phyloP scores from a whole-genome alignment of 2,329 filamentous ascomycete genomes.

The Pezicula rhizophila region DNA sequence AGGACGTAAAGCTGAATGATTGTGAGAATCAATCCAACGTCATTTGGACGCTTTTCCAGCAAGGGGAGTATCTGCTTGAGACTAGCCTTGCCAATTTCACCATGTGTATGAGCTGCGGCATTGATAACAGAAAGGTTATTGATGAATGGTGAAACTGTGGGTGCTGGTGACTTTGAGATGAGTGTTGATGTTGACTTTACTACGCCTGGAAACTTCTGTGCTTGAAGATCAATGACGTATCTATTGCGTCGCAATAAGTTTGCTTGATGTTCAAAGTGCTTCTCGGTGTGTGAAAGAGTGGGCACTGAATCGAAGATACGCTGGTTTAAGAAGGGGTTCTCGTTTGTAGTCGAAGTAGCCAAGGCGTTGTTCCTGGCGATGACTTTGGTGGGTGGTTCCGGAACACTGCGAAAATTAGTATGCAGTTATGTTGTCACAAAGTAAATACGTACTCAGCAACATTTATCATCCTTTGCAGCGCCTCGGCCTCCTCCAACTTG shows the following conservation, averaged over 20 bases:
- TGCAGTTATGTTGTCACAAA: background rate
- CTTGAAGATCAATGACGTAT: constrained; percentile 58
- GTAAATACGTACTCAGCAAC: constrained; percentile 49
- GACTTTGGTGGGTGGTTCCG: constrained; percentile 59
- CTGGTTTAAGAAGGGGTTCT: constrained; percentile 65
- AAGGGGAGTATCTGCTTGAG: constrained; percentile 64
- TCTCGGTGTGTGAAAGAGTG: constrained; percentile 49
- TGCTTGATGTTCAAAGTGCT: constrained; percentile 67
- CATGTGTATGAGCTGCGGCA: constrained; percentile 67
- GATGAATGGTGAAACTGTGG: constrained; percentile 42
- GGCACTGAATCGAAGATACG: constrained; percentile 52
- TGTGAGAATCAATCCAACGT: constrained; percentile 75
- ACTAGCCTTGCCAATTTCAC: constrained; percentile 57
- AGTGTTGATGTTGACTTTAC: constrained; percentile 38
- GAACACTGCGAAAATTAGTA: constrained; percentile 44
- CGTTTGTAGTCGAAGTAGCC: constrained; percentile 33
- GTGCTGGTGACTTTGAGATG: constrained; percentile 38
- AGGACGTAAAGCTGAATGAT: constrained; percentile 76
- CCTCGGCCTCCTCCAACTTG: constrained; percentile 57
- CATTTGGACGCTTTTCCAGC: constrained; percentile 67
- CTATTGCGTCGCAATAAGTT: constrained; percentile 56
- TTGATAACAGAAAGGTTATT: constrained; percentile 58
- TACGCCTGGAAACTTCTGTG: constrained; percentile 62
- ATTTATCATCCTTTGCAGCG: constrained; percentile 56
- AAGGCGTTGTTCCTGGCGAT: constrained; percentile 61